Base-by-base conservation (phyloP, 805 yeast species). In the Maudiozyma barnettii region DNA sequence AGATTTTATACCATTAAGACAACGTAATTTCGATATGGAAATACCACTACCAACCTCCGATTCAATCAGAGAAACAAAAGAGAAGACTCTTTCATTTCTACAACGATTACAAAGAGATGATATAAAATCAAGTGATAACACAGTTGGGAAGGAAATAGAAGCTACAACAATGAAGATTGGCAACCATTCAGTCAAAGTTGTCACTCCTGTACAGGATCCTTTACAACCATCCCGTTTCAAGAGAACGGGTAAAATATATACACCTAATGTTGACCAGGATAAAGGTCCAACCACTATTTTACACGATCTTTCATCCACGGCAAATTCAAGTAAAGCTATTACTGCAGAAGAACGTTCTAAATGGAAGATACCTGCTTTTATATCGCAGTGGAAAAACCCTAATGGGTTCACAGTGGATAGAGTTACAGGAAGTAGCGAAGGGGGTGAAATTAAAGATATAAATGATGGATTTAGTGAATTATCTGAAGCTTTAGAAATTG, bases 381-480 rank as follows among this genome's bases (percentile, higher is more conserved):
- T 91, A 0, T 91, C 98, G 1, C 88, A 87, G 63, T 93, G 98
- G 97, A 90, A 89, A 64, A 93, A 93, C 63, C 86, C 90, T 16
- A 84, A 85, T 55, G 97, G 98, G 1, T 87, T 80, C 60, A 80
- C 95, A 0, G 81, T 90, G 41, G 79, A 84, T 57, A 71, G 97
- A 49, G 69, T 86, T 2, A 74, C 75, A 13, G 74, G 70, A 46
- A 72, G 72, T 0, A 66, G 72, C 2, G 65, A 63, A 29, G 64
- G 58, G 10, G 65, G 67, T 6, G 63, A 68, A 0, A 50, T 58
- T 23, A 57, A 61, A 33, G 65, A 70, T 19, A 73, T 82, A 45
- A 73, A 77, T 49, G 77, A 78, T 47, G 79, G 79, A 41, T 81
- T 83, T 59, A 72, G 77, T 2, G 69, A 73, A 30, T 71, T 91